These are phyloP conservation scores for Rhizophlyctis rosea DNA, from an alignment of 192 early-diverging fungal species.

Conservation along the genomic window DNA sequence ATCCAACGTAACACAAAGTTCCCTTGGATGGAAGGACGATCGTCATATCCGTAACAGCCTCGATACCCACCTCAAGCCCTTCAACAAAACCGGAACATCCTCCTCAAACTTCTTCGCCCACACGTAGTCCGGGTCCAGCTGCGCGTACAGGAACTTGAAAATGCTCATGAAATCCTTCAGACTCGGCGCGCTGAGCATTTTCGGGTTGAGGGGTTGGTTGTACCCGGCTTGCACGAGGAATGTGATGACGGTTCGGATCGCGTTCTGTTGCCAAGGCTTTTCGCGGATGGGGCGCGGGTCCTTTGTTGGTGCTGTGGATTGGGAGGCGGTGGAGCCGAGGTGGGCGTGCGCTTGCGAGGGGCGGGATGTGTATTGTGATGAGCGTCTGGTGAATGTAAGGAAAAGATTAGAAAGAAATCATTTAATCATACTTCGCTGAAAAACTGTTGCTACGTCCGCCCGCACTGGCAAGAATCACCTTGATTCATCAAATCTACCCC, in stretches of 20 bases:
- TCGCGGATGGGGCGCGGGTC: slow-evolving; percentile 70
- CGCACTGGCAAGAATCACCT: too few relatives aligned
- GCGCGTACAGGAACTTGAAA: slow-evolving; percentile 70
- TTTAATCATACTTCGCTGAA: too few relatives aligned
- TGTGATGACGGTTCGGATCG: slow-evolving; percentile 57
- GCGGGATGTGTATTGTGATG: slow-evolving; percentile 16
- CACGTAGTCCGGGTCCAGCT: slow-evolving; percentile 63
- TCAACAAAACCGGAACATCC: slow-evolving; percentile 61
- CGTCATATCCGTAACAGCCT: slow-evolving; percentile 3
- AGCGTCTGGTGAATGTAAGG: slow-evolving; percentile 1
- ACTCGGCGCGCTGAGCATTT: slow-evolving; percentile 57
- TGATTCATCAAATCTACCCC: too few relatives aligned
- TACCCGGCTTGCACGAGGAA: slow-evolving; percentile 66
- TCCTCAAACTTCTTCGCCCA: slow-evolving; percentile 68
- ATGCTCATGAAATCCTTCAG: slow-evolving; percentile 70
- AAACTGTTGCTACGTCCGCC: too few relatives aligned
- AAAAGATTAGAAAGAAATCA: too few relatives aligned
- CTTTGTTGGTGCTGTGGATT: slow-evolving; percentile 36
- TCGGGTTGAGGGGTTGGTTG: slow-evolving; percentile 52
- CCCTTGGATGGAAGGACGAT: too few relatives aligned
- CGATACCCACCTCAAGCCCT: slow-evolving; percentile 49
- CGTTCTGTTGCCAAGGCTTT: slow-evolving; percentile 53
- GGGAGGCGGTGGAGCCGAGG: slow-evolving; percentile 16
- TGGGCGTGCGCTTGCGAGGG: slow-evolving; percentile 22
- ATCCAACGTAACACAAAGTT: too few relatives aligned